Evolutionary conservation across 352 stramenopile species (phyloP).

Genomic region (Elongisporangium senticosum): DNA sequence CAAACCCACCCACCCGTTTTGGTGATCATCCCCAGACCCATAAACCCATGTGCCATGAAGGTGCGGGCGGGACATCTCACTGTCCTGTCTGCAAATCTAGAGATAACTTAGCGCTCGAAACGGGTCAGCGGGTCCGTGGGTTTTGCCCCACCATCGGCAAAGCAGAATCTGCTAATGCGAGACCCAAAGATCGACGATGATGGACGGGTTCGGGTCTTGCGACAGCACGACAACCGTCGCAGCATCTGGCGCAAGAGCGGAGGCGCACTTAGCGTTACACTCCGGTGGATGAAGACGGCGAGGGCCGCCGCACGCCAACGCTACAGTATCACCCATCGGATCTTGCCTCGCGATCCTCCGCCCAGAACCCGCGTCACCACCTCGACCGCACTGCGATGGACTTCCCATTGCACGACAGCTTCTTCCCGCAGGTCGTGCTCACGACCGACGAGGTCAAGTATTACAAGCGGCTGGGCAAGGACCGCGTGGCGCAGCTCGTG

Average conservation of each 20-base stretch:
- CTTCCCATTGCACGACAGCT: conserved; percentile 69
- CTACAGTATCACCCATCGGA: not conserved
- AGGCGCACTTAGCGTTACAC: not conserved
- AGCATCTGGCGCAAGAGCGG: not conserved
- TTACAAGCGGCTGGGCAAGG: conserved; percentile 73
- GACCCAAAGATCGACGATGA: not conserved
- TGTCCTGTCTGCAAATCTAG: not conserved
- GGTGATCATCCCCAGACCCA: not conserved
- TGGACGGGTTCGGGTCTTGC: not conserved
- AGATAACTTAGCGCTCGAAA: not conserved
- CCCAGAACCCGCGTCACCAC: not conserved
- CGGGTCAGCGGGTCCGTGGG: not conserved
- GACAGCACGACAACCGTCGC: not conserved
- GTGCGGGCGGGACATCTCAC: not conserved
- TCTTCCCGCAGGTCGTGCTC: conserved; percentile 79
- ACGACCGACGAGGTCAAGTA: conserved; percentile 61
- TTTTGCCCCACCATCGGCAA: not conserved
- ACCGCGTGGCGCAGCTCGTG: conserved; percentile 65
- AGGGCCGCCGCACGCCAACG: not conserved
- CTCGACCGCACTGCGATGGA: conserved; percentile 23
- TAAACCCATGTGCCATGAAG: not conserved
- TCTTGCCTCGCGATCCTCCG: not conserved
- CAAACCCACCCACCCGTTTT: not conserved
- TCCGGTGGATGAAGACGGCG: not conserved
- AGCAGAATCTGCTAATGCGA: not conserved